Evolutionary conservation across 225 moss, liverwort and hornwort genomes (phyloP), one percentile per base, ranked within the genome.

Genomic region (Pleurozium schreberi): DNA sequence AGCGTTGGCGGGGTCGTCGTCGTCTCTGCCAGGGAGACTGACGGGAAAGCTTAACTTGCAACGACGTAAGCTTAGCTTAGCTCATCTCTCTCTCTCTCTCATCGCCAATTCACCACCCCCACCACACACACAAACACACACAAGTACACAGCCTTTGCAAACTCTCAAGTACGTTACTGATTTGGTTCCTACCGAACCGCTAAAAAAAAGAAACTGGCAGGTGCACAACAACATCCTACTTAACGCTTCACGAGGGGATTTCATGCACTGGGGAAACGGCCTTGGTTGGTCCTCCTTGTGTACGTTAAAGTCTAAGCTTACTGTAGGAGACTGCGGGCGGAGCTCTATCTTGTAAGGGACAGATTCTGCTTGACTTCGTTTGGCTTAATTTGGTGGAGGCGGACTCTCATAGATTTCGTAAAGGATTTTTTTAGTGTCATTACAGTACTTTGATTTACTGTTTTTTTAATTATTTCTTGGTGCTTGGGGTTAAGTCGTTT

Each of bases 1-100:
- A 75, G 75, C 89, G 86, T 74, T 82, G 86, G 38, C 89, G 60
- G 19, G 53, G 89, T 86, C 89, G 65, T 80, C 89, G 86, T 80
- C 89, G 59, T 31, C 79, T 45, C 50, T 67, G 77, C 60, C 83
- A 89, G 79, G 33, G 25, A 65, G 36, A 50, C 49, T 79, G 59
- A 49, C 66, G 47, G 59, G 36, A 28, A n/a, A 74, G 83, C 40
- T 43, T 8, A 50, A 42, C 43, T 53, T 47, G 60, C 84, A 86
- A 89, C 65, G 57, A 71, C 81, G 75, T 34, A 27, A n/a, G 22
- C 36, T 62, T 36, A 45, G 2, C 61, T 61, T 15, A 63, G 63
- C 63, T 8, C 63, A 63, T 27, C 61, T 50, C 75, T 50, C 75
- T 40, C 36, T 58, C 84, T 78, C 62, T 53, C 74, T 64, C 58